Evolutionary conservation across 2,329 filamentous ascomycete genomes (phyloP), one percentile per base, ranked within the genome.

Genomic region (Chaetomiaceae sp.): DNA sequence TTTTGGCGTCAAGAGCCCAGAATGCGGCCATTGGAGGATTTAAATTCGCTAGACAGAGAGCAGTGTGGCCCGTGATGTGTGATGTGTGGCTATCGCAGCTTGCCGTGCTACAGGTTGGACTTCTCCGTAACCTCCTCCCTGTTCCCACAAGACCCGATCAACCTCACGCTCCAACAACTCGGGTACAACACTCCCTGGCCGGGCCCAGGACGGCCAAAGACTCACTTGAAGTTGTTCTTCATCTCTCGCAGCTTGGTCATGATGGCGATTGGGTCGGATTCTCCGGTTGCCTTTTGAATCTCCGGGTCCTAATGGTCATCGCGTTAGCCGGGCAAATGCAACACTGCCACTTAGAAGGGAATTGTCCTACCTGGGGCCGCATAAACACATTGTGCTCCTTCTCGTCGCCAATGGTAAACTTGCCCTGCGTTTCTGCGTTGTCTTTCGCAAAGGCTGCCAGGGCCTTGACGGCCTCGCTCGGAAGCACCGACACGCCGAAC

Each of bases 301-400:
- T 80, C 81, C 0, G 89, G 87, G 61, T 96, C 91, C 80, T 90
- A n/a, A n/a, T n/a, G 50, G 21, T 21, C 21, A 12, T 10, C 19
- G 7, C 13, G 50, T 65, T 23, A 62, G 55, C 30, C 3, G 23
- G n/a, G 31, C 5, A 10, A 4, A 8, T 12, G 4, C 5, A 16
- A 27, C 25, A 27, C 25, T 27, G 3, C 16, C 33, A n/a, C 7
- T 35, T n/a, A 12, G 35, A 9, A 30, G 31, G 7, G 35, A 7
- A 27, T 10, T 10, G 6, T 70, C 81, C 73, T 72, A 89, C 87
- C 60, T 86, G 76, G 31, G 95, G 78, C 59, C 87, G 81, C 93
- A 99, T 97, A 64, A 99, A 99, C 2, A 96, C 89, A 63, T 99
- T 99, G 68, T 97, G 90, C 71, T 87, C 73, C 85, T 97, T 97